Evolutionary conservation across 495 filamentous ascomycete species (phyloP), one percentile per base, ranked within the genome.

Genomic region (Penicillium paradoxum): DNA sequence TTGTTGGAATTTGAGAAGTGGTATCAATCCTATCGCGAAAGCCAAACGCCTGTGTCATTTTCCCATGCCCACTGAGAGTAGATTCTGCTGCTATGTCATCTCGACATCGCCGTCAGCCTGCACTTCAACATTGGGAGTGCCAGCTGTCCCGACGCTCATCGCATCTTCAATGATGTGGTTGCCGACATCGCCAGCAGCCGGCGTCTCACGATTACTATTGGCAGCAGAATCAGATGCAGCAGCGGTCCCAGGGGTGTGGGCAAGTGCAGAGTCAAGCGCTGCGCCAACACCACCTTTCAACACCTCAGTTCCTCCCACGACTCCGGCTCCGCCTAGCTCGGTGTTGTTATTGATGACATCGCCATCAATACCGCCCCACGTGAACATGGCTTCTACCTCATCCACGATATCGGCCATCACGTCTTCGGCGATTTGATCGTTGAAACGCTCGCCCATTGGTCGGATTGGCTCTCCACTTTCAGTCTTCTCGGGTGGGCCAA

Each of bases 391-490:
- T 41, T 92, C 89, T 40, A 92, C 86, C 66, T 97, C 91, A 65
- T 98, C 95, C 14, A 96, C 77, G 32, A 97, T 78, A 67, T 97
- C 92, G 60, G 90, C 96, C 33, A 91, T 74, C 7, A 97, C 79
- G 64, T 97, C 95, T 70, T 99, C 95, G 3, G 87, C 91, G 56
- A 97, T 92, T 73, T 97, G 91, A 66, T 97, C 93, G 60, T 88
- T 80, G 69, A 90, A 97, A 10, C 93, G 79, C 51, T 95, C 91
- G 6, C 82, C 77, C 19, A 96, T 76, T 1, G 88, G 72, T 29
- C 77, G 73, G 2, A 89, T 56, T 15, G 65, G 57, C 45, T 69
- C 63, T 19, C 67, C 67, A 19, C 62, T 61, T 48, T 71, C 70
- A 3, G 60, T 61, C 13, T 51, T 38, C 14, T 68, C 57, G 6